These are phyloP conservation scores for Apiospora arundinis DNA, from an alignment of 2,329 filamentous ascomycete species.

Conservation along the genomic window DNA sequence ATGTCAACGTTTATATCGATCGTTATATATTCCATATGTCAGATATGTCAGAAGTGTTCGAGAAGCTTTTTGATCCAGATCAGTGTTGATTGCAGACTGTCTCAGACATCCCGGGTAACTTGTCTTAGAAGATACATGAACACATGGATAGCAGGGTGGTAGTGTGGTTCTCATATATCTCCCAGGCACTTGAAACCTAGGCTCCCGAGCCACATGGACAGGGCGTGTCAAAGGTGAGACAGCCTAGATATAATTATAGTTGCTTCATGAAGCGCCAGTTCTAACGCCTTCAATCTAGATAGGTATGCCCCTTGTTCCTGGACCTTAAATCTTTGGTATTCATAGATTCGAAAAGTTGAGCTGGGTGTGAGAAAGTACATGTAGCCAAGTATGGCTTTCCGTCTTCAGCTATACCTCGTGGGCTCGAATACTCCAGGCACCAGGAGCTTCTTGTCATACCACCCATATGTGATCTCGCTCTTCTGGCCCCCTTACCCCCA, in stretches of 20 bases:
- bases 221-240: slow-evolving; percentile 10
- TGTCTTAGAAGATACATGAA: slow-evolving; percentile 16
- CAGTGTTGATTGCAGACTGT: slow-evolving; percentile 1
- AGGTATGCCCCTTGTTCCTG: not conserved
- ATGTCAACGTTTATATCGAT: not conserved
- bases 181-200: slow-evolving; percentile 7
- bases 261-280: not conserved
- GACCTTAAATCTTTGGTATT: not conserved
- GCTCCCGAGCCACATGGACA: slow-evolving; percentile 8
- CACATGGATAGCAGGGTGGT: slow-evolving; percentile 2
- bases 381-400: not conserved
- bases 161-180: not conserved
- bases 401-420: not conserved
- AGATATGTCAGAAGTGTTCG: not conserved
- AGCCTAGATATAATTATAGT: not conserved
- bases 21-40: not conserved
- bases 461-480: not conserved
- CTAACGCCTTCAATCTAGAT: slow-evolving; percentile 1
- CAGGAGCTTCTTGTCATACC: not conserved
- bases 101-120: not conserved
- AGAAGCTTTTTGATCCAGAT: slow-evolving; percentile 1
- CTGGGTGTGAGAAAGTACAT: not conserved
- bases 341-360: not conserved
- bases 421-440: not conserved
- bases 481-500: not conserved